Conservation (phyloP, 2,329 filamentous ascomycete species). For the Ophiostoma ips region DNA sequence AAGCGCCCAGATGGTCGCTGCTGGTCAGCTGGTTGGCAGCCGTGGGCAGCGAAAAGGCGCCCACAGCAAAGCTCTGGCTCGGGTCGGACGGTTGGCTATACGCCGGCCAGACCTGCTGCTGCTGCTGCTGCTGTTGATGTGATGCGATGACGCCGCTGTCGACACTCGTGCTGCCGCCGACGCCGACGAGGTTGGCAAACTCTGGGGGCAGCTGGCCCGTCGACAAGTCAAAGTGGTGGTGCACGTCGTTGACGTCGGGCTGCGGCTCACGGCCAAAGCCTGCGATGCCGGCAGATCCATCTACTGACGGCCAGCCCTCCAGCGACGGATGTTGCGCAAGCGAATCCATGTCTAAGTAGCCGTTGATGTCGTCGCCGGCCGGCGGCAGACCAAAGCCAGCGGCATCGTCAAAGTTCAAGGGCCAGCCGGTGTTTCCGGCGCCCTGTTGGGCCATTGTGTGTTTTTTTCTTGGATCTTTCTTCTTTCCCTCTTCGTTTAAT, state of each 20-base stretch:
- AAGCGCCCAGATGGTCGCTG: constrained; percentile 1
- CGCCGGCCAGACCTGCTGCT: constrained; percentile 2
- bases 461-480: neutral
- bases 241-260: neutral
- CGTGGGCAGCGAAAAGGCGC: neutral
- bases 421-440: constrained; percentile 10
- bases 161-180: neutral
- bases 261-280: neutral
- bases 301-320: constrained; percentile 7
- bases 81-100: neutral
- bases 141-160: too few relatives aligned
- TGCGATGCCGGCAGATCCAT: neutral
- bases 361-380: constrained; percentile 5
- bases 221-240: constrained; percentile 2
- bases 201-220: neutral
- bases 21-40: constrained; percentile 6
- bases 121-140: constrained; percentile 5
- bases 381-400: constrained; percentile 6
- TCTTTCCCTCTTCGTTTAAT: too few relatives aligned
- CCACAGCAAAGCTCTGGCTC: constrained; percentile 1
- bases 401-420: constrained; percentile 9
- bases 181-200: constrained; percentile 1
- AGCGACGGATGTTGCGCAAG: constrained; percentile 8
- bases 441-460: constrained; percentile 14
- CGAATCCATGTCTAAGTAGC: constrained; percentile 8